A percentile compares a stretch with the other conserved stretches of the same genome.
These are phyloP conservation scores for Vaccinium macrocarpon DNA, from an alignment of 148 eudicot genomes.

Conservation along the genomic window DNA sequence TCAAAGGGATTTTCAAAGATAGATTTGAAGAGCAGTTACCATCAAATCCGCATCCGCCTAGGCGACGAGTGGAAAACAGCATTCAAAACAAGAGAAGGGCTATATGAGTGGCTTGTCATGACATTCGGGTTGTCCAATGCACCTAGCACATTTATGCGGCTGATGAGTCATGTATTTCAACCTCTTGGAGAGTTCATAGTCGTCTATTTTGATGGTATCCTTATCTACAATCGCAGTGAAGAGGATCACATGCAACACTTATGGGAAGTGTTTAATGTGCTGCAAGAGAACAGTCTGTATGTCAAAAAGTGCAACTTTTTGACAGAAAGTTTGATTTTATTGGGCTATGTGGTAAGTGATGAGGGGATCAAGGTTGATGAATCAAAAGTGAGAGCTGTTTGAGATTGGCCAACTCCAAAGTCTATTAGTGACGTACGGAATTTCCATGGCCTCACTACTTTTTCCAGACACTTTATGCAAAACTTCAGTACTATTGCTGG, in stretches of 20 bases:
- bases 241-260: neutral
- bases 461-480: neutral
- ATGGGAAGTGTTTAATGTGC: neutral
- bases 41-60: neutral
- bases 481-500: conserved; percentile 15
- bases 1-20: neutral
- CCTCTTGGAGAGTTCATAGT: neutral
- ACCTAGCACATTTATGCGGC: conserved; percentile 1
- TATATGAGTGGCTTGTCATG: conserved; percentile 15
- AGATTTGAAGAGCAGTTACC: neutral
- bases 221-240: neutral
- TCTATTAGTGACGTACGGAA: neutral
- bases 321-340: neutral
- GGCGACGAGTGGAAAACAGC: neutral
- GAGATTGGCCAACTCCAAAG: neutral
- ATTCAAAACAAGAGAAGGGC: conserved; percentile 8
- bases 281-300: neutral
- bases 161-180: neutral
- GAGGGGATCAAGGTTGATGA: conserved; percentile 12
- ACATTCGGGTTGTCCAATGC: neutral
- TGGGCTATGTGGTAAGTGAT: neutral
- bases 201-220: neutral
- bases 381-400: neutral
- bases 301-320: conserved; percentile 9
- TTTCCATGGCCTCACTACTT: conserved; percentile 8